Percentiles rank a stretch among this genome's conserved stretches.
Conservation (phyloP, 1,139 yeast species). For the Diutina pseudorugosa region DNA sequence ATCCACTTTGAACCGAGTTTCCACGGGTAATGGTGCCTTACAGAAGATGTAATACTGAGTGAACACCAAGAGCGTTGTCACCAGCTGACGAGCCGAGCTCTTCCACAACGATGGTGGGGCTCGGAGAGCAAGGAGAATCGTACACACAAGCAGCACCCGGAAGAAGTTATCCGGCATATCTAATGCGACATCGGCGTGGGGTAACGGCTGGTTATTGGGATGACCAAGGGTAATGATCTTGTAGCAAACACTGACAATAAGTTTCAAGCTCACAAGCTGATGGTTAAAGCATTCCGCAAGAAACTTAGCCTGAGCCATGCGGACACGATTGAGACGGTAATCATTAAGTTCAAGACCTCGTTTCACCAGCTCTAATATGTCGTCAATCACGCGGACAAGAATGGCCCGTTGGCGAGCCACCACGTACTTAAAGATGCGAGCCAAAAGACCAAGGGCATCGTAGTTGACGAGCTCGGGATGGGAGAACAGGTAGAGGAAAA, state of each 20-base stretch:
- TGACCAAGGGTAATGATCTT: constrained; percentile 59
- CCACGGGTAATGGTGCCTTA: constrained; percentile 60
- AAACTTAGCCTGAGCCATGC: constrained; percentile 52
- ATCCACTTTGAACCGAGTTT: constrained; percentile 41
- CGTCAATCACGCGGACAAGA: constrained; percentile 42
- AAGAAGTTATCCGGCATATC: constrained; percentile 66
- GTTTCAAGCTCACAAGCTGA: constrained; percentile 33
- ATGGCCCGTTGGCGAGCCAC: constrained; percentile 25
- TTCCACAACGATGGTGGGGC: constrained; percentile 8
- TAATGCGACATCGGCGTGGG: constrained; percentile 23
- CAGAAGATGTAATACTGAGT: constrained; percentile 68
- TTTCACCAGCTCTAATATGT: constrained; percentile 49
- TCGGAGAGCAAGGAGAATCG: constrained; percentile 11
- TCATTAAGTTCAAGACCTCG: constrained; percentile 59
- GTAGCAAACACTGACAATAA: constrained; percentile 44
- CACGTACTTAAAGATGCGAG: constrained; percentile 22
- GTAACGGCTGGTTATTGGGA: constrained; percentile 48
- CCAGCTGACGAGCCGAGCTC: neutral
- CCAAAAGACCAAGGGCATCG: constrained; percentile 16
- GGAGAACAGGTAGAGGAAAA: constrained; percentile 38
- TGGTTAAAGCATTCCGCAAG: constrained; percentile 45
- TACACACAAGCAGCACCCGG: constrained; percentile 43
- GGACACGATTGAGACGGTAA: constrained; percentile 43
- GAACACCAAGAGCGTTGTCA: constrained; percentile 31
- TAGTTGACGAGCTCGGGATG: constrained; percentile 5